Conservation (phyloP, 345 rosid genomes). For the Salix arbutifolia region DNA sequence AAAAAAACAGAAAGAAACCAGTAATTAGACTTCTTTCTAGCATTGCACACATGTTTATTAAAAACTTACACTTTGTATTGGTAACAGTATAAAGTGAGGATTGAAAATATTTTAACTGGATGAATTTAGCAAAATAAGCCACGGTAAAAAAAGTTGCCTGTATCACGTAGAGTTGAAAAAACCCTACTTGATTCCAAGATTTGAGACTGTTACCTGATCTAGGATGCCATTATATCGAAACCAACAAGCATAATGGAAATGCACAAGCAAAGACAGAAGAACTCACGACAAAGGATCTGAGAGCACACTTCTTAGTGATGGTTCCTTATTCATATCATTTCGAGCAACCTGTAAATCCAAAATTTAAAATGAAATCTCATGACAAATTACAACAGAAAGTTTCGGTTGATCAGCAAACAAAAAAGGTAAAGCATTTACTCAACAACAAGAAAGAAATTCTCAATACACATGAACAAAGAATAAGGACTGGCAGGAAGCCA, state of each 20-base stretch:
- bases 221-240: conserved; percentile 1
- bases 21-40: neutral
- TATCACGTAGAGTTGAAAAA: neutral
- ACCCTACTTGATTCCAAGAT: neutral
- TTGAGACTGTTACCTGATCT: neutral
- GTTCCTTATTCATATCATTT: conserved; percentile 61
- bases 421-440: neutral
- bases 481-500: neutral
- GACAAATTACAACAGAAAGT: conserved; percentile 23
- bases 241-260: conserved; percentile 4
- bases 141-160: neutral
- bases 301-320: conserved; percentile 89
- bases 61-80: neutral
- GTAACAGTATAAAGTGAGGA: neutral
- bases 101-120: neutral
- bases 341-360: conserved; percentile 59
- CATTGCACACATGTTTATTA: neutral
- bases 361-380: conserved; percentile 30
- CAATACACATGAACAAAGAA: neutral
- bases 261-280: conserved; percentile 17
- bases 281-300: conserved; percentile 97
- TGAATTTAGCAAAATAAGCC: neutral
- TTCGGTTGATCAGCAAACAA: neutral
- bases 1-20: neutral
- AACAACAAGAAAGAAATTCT: neutral